Conservation (phyloP, 805 yeast genomes). For the Starmerella etchellsii region DNA sequence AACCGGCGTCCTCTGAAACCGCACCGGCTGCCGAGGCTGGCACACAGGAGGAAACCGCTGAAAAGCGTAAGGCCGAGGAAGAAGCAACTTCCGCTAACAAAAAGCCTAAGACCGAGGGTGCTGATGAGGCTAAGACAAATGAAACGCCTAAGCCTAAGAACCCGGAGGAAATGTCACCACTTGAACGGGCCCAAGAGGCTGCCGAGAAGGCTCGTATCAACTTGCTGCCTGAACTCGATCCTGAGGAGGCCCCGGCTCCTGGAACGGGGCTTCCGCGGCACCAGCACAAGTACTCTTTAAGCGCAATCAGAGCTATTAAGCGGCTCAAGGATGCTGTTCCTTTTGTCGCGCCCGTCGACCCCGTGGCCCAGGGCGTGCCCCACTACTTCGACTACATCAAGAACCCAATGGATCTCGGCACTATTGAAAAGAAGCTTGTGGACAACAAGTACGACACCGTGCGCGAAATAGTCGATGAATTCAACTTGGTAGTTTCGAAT, state of each 20-base stretch:
- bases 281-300: conserved; percentile 66
- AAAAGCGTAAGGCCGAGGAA: not conserved
- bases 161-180: conserved; percentile 14
- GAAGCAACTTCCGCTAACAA: not conserved
- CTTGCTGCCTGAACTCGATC: conserved; percentile 22
- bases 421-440: conserved; percentile 69
- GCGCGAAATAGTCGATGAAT: conserved; percentile 58
- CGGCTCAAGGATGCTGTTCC: conserved; percentile 88
- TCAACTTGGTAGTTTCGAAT: conserved; percentile 71
- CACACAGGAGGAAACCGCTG: no score
- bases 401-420: conserved; percentile 86
- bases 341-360: conserved; percentile 81
- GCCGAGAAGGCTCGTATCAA: conserved; percentile 17
- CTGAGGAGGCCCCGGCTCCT: conserved; percentile 16
- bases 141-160: not conserved
- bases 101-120: not conserved
- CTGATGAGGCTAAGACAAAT: not conserved
- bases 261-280: conserved; percentile 36
- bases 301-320: conserved; percentile 73
- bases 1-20: no score
- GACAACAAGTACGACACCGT: conserved; percentile 61
- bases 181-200: conserved; percentile 20
- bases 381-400: conserved; percentile 71
- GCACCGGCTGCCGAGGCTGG: no score
- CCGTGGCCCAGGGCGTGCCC: conserved; percentile 76